Percentiles rank a stretch among this genome's conserved stretches.
Conservation (phyloP, 1,284 basidiomycete genomes). For the Malassezia sympodialis region DNA sequence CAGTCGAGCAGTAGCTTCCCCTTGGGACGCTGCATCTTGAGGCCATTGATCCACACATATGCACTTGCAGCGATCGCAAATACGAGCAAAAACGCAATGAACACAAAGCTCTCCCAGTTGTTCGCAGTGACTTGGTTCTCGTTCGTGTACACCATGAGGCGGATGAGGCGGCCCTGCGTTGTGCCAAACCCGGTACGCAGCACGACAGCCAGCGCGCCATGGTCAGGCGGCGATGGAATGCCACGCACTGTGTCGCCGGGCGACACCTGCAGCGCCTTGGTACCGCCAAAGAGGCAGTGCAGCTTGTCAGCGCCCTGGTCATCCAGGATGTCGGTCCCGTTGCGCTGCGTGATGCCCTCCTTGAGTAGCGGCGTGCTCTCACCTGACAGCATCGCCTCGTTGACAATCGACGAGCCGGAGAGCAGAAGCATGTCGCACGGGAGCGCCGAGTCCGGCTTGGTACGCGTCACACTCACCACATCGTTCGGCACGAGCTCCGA, state of each 20-base stretch:
- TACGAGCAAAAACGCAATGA: constrained; percentile 46
- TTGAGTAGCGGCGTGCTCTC: constrained; percentile 47
- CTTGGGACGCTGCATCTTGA: constrained; percentile 43
- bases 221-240: constrained; percentile 36
- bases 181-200: constrained; percentile 47
- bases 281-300: constrained; percentile 47
- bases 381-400: constrained; percentile 48
- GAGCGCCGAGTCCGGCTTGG: constrained; percentile 44
- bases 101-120: constrained; percentile 46
- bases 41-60: constrained; percentile 44
- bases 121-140: constrained; percentile 45
- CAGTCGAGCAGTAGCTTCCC: constrained; percentile 47
- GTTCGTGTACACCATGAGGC: constrained; percentile 48
- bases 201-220: constrained; percentile 38
- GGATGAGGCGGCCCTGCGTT: constrained; percentile 46
- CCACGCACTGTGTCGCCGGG: constrained; percentile 27
- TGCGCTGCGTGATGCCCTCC: constrained; percentile 43
- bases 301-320: constrained; percentile 43
- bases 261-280: constrained; percentile 46
- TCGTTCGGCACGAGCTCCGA: constrained; percentile 44
- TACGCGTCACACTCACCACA: constrained; percentile 42
- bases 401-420: constrained; percentile 40
- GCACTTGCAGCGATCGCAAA: constrained; percentile 44
- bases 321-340: constrained; percentile 36
- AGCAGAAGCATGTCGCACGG: constrained; percentile 41